These are phyloP conservation scores for Clavispora asparagi DNA, from an alignment of 805 yeast species.

Conservation along the genomic window DNA sequence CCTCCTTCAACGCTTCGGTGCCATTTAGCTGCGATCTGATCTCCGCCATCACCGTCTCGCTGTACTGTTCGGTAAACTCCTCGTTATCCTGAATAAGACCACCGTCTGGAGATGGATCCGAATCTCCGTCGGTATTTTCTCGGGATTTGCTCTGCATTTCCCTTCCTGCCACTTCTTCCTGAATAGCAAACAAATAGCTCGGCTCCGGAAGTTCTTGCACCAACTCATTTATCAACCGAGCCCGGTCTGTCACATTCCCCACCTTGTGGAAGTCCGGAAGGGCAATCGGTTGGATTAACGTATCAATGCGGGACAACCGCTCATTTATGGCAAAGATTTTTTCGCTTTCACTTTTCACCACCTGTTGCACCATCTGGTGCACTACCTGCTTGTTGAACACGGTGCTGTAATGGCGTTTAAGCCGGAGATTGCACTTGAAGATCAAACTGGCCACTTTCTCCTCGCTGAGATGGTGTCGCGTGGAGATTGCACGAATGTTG, in stretches of 20 bases:
- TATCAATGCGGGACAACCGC: slow-evolving; percentile 17
- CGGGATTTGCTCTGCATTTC: not conserved
- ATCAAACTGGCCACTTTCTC: slow-evolving; percentile 15
- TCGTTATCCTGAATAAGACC: not conserved
- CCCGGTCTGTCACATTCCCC: slow-evolving; percentile 9
- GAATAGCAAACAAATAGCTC: slow-evolving; percentile 21
- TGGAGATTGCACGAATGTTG: slow-evolving; percentile 12
- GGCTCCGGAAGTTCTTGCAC: slow-evolving; percentile 30
- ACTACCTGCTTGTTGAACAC: slow-evolving; percentile 26
- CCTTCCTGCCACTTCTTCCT: slow-evolving; percentile 5
- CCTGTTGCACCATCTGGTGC: slow-evolving; percentile 33
- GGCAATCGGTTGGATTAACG: slow-evolving; percentile 22
- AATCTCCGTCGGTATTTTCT: not conserved
- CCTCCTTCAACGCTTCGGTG: slow-evolving; percentile 3
- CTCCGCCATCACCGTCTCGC: not conserved
- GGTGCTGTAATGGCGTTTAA: slow-evolving; percentile 24
- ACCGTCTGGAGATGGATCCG: not conserved
- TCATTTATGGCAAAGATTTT: slow-evolving; percentile 24
- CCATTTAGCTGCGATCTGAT: not conserved
- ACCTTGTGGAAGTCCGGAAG: slow-evolving; percentile 18
- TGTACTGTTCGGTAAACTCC: not conserved
- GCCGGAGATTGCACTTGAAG: slow-evolving; percentile 18
- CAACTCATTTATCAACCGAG: slow-evolving; percentile 20
- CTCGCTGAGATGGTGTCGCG: slow-evolving; percentile 5
- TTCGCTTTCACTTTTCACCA: slow-evolving; percentile 27